Evolutionary conservation across 2,329 filamentous ascomycete species (phyloP).

Genomic region (Hypoxylon sp.): DNA sequence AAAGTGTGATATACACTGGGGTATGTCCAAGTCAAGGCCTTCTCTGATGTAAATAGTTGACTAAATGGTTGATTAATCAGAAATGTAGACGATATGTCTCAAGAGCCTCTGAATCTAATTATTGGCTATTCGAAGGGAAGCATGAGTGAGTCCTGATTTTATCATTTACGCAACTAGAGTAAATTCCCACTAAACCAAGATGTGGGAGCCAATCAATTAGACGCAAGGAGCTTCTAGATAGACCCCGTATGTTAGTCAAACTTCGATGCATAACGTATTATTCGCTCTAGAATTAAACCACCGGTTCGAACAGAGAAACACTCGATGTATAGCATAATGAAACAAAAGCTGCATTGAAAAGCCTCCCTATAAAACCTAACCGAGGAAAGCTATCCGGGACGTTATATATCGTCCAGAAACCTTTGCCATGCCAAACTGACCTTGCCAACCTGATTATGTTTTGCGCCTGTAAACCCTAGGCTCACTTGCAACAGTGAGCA

Average conservation of each 20-base stretch:
- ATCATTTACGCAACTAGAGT: slow-evolving; percentile 1
- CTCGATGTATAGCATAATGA: slow-evolving; percentile 15
- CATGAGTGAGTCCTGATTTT: slow-evolving; percentile 8
- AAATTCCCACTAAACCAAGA: slow-evolving; percentile 27
- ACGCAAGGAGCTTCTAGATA: slow-evolving; percentile 2
- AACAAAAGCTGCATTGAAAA: slow-evolving; percentile 2
- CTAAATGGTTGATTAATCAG: background rate
- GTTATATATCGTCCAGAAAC: slow-evolving; percentile 30
- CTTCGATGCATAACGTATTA: background rate
- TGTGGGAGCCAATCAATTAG: slow-evolving; percentile 42
- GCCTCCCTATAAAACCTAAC: slow-evolving; percentile 4
- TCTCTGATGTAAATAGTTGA: background rate
- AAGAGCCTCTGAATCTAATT: background rate
- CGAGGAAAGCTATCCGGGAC: background rate
- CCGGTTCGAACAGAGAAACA: background rate
- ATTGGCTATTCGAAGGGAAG: slow-evolving; percentile 4
- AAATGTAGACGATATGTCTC: background rate
- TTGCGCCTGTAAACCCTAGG: background rate
- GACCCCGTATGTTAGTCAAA: slow-evolving; percentile 29
- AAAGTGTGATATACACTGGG: background rate
- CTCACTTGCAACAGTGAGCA: background rate
- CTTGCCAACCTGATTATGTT: slow-evolving; percentile 8
- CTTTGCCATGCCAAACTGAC: slow-evolving; percentile 23
- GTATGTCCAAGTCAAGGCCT: background rate
- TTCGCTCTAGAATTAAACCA: background rate